Evolutionary conservation across 176 grass and related monocot species (phyloP).

Genomic region (Cocos nucifera): DNA sequence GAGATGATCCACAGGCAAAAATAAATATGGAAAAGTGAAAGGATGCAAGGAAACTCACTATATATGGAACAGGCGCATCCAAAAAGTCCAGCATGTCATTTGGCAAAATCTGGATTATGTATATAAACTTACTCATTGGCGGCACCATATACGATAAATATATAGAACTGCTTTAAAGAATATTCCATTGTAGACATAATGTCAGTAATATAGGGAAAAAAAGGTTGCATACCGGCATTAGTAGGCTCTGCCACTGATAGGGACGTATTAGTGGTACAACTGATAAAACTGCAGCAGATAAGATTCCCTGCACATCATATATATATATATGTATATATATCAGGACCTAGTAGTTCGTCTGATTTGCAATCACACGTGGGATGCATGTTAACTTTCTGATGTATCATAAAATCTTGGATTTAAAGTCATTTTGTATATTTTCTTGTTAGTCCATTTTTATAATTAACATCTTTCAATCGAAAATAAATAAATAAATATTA

Average conservation of each 20-base stretch:
- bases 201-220: constrained; percentile 8
- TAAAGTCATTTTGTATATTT: too few species aligned
- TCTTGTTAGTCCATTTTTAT: too few species aligned
- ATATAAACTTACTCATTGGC: neutral
- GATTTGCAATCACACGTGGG: too few species aligned
- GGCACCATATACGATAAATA: too few species aligned
- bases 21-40: constrained; percentile 1
- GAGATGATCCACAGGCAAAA: neutral
- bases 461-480: too few species aligned
- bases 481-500: too few species aligned
- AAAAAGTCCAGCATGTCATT: constrained; percentile 93
- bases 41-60: constrained; percentile 56
- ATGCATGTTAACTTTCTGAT: too few species aligned
- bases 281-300: constrained; percentile 90
- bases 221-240: constrained; percentile 60
- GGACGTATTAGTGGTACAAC: constrained; percentile 84
- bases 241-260: constrained; percentile 94
- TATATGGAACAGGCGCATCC: constrained; percentile 95
- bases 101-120: constrained; percentile 67
- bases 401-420: too few species aligned
- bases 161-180: too few species aligned
- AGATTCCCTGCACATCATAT: constrained; percentile 54
- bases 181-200: too few species aligned
- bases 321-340: neutral
- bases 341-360: too few species aligned